Conservation (phyloP, 352 stramenopile genomes). For the Phytopythium aichiense region DNA sequence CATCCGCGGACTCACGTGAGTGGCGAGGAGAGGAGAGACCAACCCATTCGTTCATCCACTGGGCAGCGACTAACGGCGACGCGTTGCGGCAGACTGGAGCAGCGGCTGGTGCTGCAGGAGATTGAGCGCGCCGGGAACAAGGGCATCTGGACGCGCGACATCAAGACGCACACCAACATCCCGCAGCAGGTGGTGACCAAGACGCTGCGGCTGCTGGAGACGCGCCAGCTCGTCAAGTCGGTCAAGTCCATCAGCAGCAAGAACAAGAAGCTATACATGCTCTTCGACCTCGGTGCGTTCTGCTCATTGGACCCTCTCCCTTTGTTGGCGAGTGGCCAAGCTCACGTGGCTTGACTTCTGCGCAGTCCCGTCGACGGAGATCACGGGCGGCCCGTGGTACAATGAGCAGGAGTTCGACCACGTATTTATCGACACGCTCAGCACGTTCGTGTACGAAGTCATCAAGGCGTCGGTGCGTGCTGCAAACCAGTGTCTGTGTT, state of each 20-base stretch:
- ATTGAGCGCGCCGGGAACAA: constrained; percentile 97
- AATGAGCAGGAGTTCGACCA: constrained; percentile 99
- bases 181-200: constrained; percentile 97
- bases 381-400: constrained; percentile 99
- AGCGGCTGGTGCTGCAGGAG: constrained; percentile 89
- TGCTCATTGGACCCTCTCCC: neutral
- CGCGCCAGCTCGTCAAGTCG: constrained; percentile 96
- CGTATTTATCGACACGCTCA: constrained; percentile 97
- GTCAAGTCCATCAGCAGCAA: constrained; percentile 99
- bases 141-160: constrained; percentile 98
- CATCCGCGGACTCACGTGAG: constrained; percentile 79
- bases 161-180: constrained; percentile 97
- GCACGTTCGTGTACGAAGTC: constrained; percentile 92
- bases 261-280: constrained; percentile 99
- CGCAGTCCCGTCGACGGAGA: constrained; percentile 94
- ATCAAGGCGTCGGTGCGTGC: constrained; percentile 66
- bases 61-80: constrained; percentile 1
- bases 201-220: constrained; percentile 97
- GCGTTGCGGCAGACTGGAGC: constrained; percentile 69
- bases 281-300: constrained; percentile 86
- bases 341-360: neutral
- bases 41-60: neutral
- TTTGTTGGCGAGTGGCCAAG: neutral
- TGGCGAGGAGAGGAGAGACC: constrained; percentile 5
- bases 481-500: neutral